Evolutionary conservation across 2,329 filamentous ascomycete genomes (phyloP).

Genomic region (Alternaria sp.): DNA sequence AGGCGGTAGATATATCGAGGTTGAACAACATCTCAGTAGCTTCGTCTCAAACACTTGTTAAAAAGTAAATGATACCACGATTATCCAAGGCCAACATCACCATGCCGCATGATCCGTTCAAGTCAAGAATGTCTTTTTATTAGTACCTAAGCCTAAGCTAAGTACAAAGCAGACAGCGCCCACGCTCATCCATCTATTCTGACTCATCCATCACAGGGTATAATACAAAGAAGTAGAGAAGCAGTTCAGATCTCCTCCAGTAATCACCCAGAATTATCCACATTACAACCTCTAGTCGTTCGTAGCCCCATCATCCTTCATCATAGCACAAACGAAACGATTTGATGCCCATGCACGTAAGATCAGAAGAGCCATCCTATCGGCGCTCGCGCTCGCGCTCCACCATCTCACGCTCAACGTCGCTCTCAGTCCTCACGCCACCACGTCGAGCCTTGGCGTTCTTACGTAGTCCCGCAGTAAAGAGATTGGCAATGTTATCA

Average conservation of each 20-base stretch:
- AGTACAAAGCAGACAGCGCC: constrained; percentile 6
- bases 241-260: constrained; percentile 1
- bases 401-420: constrained; percentile 46
- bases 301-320: neutral
- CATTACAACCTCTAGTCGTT: neutral
- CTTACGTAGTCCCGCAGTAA: constrained; percentile 44
- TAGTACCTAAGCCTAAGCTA: constrained; percentile 12
- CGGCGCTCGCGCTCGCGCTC: constrained; percentile 43
- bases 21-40: neutral
- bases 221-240: constrained; percentile 30
- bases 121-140: constrained; percentile 3
- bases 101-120: neutral
- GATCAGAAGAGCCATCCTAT: constrained; percentile 4
- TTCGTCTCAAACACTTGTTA: neutral
- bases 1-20: constrained; percentile 38
- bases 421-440: constrained; percentile 46
- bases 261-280: constrained; percentile 2
- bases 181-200: neutral
- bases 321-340: constrained; percentile 1
- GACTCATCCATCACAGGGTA: constrained; percentile 19
- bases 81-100: neutral
- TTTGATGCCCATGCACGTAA: neutral
- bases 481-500: constrained; percentile 41
- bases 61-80: constrained; percentile 20
- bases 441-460: constrained; percentile 44